These are phyloP conservation scores for Rhipidocladum racemiflorum DNA, from an alignment of 176 grass and related monocot species.

Conservation along the genomic window DNA sequence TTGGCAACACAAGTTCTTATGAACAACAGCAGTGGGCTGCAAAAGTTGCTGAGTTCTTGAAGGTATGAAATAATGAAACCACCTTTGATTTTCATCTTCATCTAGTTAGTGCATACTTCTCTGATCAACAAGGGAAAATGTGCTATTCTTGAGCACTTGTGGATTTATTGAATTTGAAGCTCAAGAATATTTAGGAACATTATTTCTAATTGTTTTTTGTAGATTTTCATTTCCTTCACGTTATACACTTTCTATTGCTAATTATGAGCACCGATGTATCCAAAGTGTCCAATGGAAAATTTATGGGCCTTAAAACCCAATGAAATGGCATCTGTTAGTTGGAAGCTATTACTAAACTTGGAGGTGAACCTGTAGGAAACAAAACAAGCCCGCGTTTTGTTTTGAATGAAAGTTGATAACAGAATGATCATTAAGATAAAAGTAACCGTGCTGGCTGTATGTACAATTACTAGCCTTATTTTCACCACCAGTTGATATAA, in stretches of 20 bases:
- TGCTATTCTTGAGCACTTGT: background rate
- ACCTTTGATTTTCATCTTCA: conserved; percentile 13
- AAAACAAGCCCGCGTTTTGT: background rate
- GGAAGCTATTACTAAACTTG: background rate
- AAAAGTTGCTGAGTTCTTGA: conserved; percentile 84
- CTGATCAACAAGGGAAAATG: background rate
- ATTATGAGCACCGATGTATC: background rate
- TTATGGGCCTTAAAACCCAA: background rate
- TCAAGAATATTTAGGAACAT: background rate
- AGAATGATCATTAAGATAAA: background rate
- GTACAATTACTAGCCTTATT: background rate
- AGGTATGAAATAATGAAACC: conserved; percentile 49
- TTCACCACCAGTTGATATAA: background rate
- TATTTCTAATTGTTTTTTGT: background rate
- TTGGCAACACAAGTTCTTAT: conserved; percentile 66
- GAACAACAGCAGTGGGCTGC: conserved; percentile 86
- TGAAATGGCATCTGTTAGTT: background rate
- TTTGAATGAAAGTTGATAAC: conserved; percentile 15
- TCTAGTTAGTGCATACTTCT: conserved; percentile 1
- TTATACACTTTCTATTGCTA: background rate
- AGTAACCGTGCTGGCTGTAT: background rate
- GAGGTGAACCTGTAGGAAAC: background rate
- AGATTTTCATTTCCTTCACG: background rate
- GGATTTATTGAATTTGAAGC: conserved; percentile 3
- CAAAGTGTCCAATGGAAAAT: background rate